Percentiles rank a stretch among this genome's conserved stretches.
Evolutionary conservation across 805 yeast species (phyloP).

Genomic region (Starmerella sirachaensis): DNA sequence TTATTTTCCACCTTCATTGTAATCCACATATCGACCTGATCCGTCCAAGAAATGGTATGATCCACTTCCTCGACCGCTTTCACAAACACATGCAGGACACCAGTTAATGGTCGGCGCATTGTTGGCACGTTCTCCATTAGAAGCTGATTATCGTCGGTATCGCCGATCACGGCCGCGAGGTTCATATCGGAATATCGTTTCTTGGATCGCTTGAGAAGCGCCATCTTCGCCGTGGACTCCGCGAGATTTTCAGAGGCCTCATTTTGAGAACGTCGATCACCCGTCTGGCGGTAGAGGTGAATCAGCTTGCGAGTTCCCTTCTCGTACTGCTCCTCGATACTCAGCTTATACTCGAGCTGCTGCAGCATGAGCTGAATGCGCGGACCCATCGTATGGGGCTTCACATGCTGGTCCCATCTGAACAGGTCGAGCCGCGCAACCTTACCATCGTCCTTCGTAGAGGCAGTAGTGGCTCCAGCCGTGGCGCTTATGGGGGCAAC

Average conservation of each 20-base stretch:
- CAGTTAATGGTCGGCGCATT: conserved; percentile 74
- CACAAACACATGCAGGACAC: conserved; percentile 61
- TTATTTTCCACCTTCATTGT: conserved; percentile 21
- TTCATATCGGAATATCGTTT: conserved; percentile 85
- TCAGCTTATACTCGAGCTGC: conserved; percentile 83
- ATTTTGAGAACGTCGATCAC: conserved; percentile 71
- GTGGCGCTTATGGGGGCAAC: conserved; percentile 8
- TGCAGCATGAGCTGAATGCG: conserved; percentile 92
- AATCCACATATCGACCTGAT: conserved; percentile 82
- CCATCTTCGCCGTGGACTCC: conserved; percentile 78
- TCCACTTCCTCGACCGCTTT: conserved; percentile 78
- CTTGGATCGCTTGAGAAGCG: conserved; percentile 66
- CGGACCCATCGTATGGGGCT: conserved; percentile 80
- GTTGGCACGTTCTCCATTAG: conserved; percentile 36
- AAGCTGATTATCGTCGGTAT: conserved; percentile 11
- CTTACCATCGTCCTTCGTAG: conserved; percentile 10
- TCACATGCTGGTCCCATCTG: conserved; percentile 84
- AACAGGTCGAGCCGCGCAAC: conserved; percentile 47
- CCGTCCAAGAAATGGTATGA: conserved; percentile 63
- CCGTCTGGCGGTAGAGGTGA: conserved; percentile 76
- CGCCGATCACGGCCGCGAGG: conserved; percentile 31
- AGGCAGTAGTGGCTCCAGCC: conserved; percentile 1
- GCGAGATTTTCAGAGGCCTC: conserved; percentile 81
- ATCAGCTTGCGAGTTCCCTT: conserved; percentile 86
- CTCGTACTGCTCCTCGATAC: conserved; percentile 85